phyloP scores from a whole-genome alignment of 2,329 filamentous ascomycete species.

The Cytospora leucostoma region DNA sequence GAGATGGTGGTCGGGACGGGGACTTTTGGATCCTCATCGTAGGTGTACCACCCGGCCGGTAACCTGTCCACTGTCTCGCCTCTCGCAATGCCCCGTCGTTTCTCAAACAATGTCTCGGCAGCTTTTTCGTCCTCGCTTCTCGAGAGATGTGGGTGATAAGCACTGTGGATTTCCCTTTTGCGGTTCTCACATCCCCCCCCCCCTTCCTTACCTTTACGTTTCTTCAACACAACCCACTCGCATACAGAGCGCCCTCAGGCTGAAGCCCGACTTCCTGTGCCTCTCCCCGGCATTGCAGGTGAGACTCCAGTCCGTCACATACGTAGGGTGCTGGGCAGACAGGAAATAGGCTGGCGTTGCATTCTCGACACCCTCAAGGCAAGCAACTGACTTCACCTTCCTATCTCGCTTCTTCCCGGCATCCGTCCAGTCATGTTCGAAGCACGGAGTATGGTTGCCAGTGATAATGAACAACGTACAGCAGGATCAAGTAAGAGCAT shows the following conservation, averaged over 20 bases:
- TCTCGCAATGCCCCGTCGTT: not conserved
- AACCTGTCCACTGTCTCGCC: not conserved
- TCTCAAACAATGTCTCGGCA: not conserved
- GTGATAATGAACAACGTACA: not conserved
- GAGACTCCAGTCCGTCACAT: not conserved
- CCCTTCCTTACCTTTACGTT: not conserved
- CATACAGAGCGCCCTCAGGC: not conserved
- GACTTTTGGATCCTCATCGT: not conserved
- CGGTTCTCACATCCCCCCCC: not conserved
- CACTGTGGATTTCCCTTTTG: not conserved
- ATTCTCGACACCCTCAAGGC: too few relatives aligned
- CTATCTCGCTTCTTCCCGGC: not conserved
- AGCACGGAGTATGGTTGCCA: too few relatives aligned
- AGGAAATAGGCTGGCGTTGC: not conserved
- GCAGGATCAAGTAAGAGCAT: not conserved
- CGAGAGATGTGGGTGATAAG: not conserved
- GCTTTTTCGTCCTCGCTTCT: not conserved
- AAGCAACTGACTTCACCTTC: not conserved
- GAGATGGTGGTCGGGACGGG: not conserved
- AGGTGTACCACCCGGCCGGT: constrained; percentile 12
- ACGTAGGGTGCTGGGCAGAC: not conserved
- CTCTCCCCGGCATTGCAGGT: constrained; percentile 9
- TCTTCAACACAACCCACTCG: not conserved
- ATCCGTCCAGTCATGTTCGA: not conserved
- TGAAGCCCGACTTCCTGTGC: constrained; percentile 1